Evolutionary conservation across 768 basidiomycete genomes (phyloP), one percentile per base, ranked within the genome.

Genomic region (Auriscalpium vulgare): DNA sequence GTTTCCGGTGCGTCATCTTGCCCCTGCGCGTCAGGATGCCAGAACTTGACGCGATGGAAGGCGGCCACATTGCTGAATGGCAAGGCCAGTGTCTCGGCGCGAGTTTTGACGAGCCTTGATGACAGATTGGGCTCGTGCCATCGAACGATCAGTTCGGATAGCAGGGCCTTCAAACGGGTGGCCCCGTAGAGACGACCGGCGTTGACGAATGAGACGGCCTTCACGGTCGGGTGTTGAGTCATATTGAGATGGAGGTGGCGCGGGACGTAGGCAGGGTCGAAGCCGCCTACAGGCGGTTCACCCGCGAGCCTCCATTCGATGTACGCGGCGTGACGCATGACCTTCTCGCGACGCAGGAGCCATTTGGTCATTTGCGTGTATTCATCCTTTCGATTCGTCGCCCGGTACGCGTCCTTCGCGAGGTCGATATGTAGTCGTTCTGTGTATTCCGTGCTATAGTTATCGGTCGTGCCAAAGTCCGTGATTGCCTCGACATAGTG

Each of bases 341-440:
- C 51, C 53, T 71, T 68, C 56, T 74, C 71, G 35, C 57, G 50
- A 0, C 66, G 62, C 23, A 69, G 62, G 0, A 76, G 60, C 71
- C 72, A 73, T 4, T 47, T 10, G 8, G 71, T 70, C 75, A 77
- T 77, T 60, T 75, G 73, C 2, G 58, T 34, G 34, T 64, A 67
- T 56, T 73, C 68, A 43, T 76, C 71, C 34, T 67, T 68, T 13
- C 56, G 58, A 57, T 75, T 77, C 2, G 68, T 71, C 6, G 69
- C 62, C 1, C 54, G 46, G 53, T 71, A 74, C 5, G 69, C 71
- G 45, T 71, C 65, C 56, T 78, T 76, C 0, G 72, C 66, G 5
- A 69, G 60, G 48, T 76, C 69, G 45, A 77, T 77, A 54, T 78
- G 75, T 0, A 74, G 64, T 0, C 69, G 63, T 56, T 78, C 74